A percentile compares a stretch with the other conserved stretches of the same genome.
phyloP scores from a whole-genome alignment of 176 grass and related monocot genomes.

The Eleusine coracana region DNA sequence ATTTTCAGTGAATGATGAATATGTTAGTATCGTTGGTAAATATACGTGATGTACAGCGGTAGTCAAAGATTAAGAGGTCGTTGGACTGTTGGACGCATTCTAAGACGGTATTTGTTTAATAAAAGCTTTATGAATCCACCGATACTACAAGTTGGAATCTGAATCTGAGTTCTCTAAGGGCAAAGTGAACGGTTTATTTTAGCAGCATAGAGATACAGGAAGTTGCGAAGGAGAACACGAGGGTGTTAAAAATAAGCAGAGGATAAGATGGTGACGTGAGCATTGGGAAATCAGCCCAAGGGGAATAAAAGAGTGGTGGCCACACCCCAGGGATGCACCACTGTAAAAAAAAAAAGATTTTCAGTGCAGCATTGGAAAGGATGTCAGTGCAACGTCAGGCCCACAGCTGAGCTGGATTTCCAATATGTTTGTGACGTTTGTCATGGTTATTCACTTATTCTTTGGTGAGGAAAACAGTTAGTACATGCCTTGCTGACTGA shows the following conservation, averaged over 20 bases:
- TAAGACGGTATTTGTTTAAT: neutral
- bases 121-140: conserved; percentile 23
- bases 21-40: neutral
- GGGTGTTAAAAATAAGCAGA: conserved; percentile 36
- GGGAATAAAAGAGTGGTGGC: conserved; percentile 33
- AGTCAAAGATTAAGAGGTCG: neutral
- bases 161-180: conserved; percentile 31
- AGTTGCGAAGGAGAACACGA: conserved; percentile 3
- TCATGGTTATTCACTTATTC: neutral
- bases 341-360: conserved; percentile 31
- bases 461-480: neutral
- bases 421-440: neutral
- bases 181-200: conserved; percentile 10
- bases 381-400: conserved; percentile 24
- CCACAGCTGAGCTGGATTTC: conserved; percentile 32
- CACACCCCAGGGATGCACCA: conserved; percentile 43
- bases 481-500: neutral
- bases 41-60: neutral
- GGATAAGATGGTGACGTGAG: conserved; percentile 51
- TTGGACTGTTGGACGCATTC: neutral
- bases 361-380: conserved; percentile 24
- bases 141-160: conserved; percentile 3
- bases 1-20: neutral
- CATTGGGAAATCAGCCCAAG: neutral
- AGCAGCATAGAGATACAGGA: neutral